These are phyloP conservation scores for Lumnitzera racemosa DNA, from an alignment of 345 rosid genomes.

Conservation along the genomic window DNA sequence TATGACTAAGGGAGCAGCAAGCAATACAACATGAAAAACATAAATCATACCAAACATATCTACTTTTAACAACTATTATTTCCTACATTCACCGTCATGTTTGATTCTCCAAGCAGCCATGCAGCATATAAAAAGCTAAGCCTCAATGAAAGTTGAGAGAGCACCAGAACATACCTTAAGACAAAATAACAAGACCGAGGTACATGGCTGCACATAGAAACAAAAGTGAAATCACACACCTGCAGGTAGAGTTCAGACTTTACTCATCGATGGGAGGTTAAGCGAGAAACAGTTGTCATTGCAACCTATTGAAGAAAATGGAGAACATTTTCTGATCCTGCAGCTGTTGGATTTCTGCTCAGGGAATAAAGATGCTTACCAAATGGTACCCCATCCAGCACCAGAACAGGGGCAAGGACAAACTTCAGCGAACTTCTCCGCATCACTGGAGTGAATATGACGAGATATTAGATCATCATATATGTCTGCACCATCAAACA, in stretches of 20 bases:
- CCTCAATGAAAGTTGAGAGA: neutral
- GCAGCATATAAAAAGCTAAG: no score
- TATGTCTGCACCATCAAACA: constrained; percentile 32
- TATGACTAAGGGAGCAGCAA: no score
- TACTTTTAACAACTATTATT: no score
- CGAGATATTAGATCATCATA: constrained; percentile 72
- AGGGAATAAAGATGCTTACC: constrained; percentile 27
- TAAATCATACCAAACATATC: no score
- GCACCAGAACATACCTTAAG: constrained; percentile 35
- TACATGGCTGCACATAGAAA: constrained; percentile 53
- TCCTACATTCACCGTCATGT: no score
- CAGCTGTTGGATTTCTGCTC: no score
- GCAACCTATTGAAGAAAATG: no score
- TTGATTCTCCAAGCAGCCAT: no score
- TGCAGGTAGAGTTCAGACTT: constrained; percentile 11
- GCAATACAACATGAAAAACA: no score
- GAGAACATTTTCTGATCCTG: no score
- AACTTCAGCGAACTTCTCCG: constrained; percentile 68
- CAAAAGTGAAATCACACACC: constrained; percentile 53
- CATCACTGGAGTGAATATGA: constrained; percentile 60
- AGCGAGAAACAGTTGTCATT: neutral
- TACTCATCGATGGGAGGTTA: neutral
- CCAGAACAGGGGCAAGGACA: constrained; percentile 69
- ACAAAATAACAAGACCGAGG: constrained; percentile 56
- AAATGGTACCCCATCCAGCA: constrained; percentile 60